Evolutionary conservation across 2,329 filamentous ascomycete genomes (phyloP), one percentile per base, ranked within the genome.

Genomic region (Stagonosporopsis vannaccii): DNA sequence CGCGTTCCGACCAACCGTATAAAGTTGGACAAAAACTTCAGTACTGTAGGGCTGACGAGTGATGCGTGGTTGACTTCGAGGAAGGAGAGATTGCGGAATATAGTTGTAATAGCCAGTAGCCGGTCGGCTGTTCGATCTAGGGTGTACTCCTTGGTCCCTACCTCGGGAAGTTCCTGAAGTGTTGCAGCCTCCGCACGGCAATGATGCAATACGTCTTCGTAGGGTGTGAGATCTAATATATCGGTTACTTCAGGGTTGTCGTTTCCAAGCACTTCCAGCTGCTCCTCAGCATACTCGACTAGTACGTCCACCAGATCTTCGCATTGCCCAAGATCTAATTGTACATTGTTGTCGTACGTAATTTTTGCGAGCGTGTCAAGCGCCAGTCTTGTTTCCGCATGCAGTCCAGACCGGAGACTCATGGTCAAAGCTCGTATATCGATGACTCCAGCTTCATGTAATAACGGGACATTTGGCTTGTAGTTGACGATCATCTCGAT

Each of bases 11-110:
- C 82, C 63, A 95, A 91, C 57, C 92, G 85, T 60, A 98, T 92
- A 4, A 93, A 85, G 41, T 88, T 88, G 55, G 91, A 92, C 8
- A 97, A 79, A 68, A 97, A 92, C 65, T 90, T 92, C 69, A 97
- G 84, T 17, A 97, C 88, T 6, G 85, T 78, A 48, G 92, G 84
- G 51, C 92, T 90, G 0, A 91, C 90, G 11, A 99, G 83, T 0
- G 88, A 78, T 4, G 77, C 75, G 65, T 95, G 91, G 65, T 97
- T 98, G 51, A 86, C 86, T 77, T 84, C 90, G 73, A 84, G 84
- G 74, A 97, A 97, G 0, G 95, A 98, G 15, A 97, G 84, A 66
- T 99, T 99, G 56, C 95, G 89, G 42, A 99, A 78, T 53, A 97
- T 93, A 0, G 92, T 96, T 1, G 92, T 96, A 62, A 98, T 90